phyloP scores from a whole-genome alignment of 805 yeast genomes.

The Yarrowia sp. region DNA sequence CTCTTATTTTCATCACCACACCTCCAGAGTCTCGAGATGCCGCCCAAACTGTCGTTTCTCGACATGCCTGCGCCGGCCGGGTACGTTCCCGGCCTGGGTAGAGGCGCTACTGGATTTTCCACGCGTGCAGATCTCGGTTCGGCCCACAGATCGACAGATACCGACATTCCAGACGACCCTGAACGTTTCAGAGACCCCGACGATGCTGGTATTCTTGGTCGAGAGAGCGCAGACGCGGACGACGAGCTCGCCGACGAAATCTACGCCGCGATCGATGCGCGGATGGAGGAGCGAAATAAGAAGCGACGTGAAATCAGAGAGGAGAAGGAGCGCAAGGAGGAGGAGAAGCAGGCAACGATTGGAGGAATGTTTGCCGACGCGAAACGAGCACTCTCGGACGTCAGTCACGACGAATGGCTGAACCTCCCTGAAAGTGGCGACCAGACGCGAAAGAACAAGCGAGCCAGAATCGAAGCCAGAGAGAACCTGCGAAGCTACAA shows the following conservation, averaged over 20 bases:
- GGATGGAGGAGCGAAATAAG: conserved; percentile 40
- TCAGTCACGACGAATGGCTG: conserved; percentile 75
- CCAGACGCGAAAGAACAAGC: conserved; percentile 72
- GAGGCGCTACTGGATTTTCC: conserved; percentile 94
- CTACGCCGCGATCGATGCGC: conserved; percentile 64
- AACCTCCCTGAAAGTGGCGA: conserved; percentile 85
- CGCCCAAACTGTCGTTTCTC: conserved; percentile 48
- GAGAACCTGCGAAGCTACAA: conserved; percentile 71
- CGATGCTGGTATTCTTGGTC: conserved; percentile 38
- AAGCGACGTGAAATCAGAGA: conserved; percentile 36
- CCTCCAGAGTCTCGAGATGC: background rate
- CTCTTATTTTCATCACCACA: conserved; percentile 1
- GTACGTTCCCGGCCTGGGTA: conserved; percentile 86
- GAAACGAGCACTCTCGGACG: conserved; percentile 56
- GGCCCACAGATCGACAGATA: conserved; percentile 41
- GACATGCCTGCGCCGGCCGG: conserved; percentile 87
- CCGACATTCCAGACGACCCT: conserved; percentile 37
- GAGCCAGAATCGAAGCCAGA: conserved; percentile 62
- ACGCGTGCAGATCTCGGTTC: conserved; percentile 75
- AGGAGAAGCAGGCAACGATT: conserved; percentile 39
- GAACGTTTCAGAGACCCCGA: conserved; percentile 35
- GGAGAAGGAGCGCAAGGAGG: conserved; percentile 33
- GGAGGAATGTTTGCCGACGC: conserved; percentile 64
- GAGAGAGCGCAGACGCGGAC: conserved; percentile 46
- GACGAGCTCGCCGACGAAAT: conserved; percentile 77